Evolutionary conservation across 2,329 filamentous ascomycete genomes (phyloP).

Genomic region (Mollisia scopiformis): DNA sequence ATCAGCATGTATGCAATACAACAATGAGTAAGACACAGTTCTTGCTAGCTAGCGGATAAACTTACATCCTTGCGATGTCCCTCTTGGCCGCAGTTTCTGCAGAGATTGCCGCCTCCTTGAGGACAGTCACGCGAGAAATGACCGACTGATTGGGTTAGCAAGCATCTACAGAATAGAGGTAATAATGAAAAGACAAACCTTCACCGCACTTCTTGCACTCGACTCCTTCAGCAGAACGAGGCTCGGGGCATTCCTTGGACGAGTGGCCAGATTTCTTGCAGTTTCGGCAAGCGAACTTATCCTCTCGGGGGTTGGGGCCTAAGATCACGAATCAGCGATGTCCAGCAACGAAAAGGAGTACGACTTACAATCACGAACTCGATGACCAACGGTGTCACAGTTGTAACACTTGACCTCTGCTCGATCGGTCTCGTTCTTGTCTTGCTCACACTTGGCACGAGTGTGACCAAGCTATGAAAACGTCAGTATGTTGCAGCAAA

Average conservation of each 20-base stretch:
- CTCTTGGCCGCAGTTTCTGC: constrained; percentile 40
- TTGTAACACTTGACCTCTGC: constrained; percentile 64
- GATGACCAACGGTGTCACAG: constrained; percentile 66
- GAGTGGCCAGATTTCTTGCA: constrained; percentile 51
- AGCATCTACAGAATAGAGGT: neutral
- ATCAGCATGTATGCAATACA: too few species aligned
- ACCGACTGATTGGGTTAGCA: constrained; percentile 50
- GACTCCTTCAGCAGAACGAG: constrained; percentile 55
- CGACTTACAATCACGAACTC: constrained; percentile 67
- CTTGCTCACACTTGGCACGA: constrained; percentile 61
- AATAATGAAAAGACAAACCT: constrained; percentile 20
- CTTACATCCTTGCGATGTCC: constrained; percentile 39
- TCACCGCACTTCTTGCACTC: constrained; percentile 41
- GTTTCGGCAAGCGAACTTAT: constrained; percentile 70
- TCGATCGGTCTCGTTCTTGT: constrained; percentile 52
- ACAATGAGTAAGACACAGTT: too few species aligned
- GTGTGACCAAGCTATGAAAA: constrained; percentile 63
- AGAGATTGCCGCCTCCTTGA: constrained; percentile 55
- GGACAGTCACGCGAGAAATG: constrained; percentile 69
- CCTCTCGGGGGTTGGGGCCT: constrained; percentile 61
- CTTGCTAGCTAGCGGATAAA: neutral
- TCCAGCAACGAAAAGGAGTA: neutral
- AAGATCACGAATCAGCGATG: neutral
- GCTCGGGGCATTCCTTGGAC: constrained; percentile 43
- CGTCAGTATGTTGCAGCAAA: too few species aligned